phyloP scores from a whole-genome alignment of 352 stramenopile species.

The Pythium biforme region DNA sequence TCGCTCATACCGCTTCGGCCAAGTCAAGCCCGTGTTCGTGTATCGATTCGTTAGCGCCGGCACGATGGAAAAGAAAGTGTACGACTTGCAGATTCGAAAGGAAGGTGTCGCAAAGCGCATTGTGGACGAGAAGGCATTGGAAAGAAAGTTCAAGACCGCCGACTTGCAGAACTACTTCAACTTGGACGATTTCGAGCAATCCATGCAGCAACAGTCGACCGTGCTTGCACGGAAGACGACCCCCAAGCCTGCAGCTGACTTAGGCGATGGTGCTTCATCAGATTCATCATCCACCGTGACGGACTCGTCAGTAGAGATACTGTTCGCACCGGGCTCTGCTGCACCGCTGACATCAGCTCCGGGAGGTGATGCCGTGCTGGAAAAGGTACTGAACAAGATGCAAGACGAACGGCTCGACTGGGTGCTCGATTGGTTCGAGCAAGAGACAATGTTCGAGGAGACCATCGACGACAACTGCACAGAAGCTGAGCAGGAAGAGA shows the following conservation, averaged over 20 bases:
- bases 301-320: neutral
- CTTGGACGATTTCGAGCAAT: constrained; percentile 75
- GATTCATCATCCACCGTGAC: neutral
- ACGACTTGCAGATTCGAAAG: constrained; percentile 89
- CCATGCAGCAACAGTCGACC: constrained; percentile 45
- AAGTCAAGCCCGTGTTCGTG: constrained; percentile 91
- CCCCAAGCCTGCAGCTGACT: neutral
- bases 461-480: constrained; percentile 79
- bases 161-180: constrained; percentile 87
- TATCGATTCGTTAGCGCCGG: constrained; percentile 91
- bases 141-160: constrained; percentile 78
- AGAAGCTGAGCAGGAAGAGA: constrained; percentile 65
- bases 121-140: constrained; percentile 83
- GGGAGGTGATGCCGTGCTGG: constrained; percentile 50
- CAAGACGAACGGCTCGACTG: constrained; percentile 31
- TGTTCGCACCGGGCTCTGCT: neutral
- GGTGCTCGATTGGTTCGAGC: constrained; percentile 86
- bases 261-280: neutral
- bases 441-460: constrained; percentile 91
- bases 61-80: constrained; percentile 94
- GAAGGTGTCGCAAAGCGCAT: constrained; percentile 88
- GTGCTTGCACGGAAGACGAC: constrained; percentile 5
- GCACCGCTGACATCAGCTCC: constrained; percentile 17
- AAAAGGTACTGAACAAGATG: constrained; percentile 41
- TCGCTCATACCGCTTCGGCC: constrained; percentile 90